Percentiles rank a stretch among this genome's conserved stretches.
These are phyloP conservation scores for Metschnikowia rubicola DNA, from an alignment of 805 yeast genomes.

Conservation along the genomic window DNA sequence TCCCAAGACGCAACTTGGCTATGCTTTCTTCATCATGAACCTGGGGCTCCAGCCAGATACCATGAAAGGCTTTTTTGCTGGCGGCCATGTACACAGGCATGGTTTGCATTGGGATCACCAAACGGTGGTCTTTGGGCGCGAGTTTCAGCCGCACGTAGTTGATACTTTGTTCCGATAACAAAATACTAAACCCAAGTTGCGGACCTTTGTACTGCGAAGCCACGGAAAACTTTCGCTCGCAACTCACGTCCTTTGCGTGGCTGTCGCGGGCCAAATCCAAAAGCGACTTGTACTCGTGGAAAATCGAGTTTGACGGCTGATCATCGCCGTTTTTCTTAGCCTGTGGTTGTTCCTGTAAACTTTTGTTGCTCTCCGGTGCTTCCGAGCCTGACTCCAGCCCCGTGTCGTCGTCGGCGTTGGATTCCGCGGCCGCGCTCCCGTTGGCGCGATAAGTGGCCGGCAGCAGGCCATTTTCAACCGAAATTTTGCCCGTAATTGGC, in stretches of 20 bases:
- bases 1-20: constrained; percentile 7
- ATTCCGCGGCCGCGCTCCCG: neutral
- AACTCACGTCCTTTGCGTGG: neutral
- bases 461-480: neutral
- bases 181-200: constrained; percentile 13
- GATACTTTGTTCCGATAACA: constrained; percentile 11
- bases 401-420: neutral
- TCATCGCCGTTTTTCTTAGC: neutral
- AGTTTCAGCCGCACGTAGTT: constrained; percentile 8
- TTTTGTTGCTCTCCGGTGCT: neutral
- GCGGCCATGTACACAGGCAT: constrained; percentile 19
- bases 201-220: constrained; percentile 13
- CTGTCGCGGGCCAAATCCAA: constrained; percentile 3
- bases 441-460: neutral
- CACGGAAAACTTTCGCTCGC: constrained; percentile 1
- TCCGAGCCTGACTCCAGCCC: neutral
- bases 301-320: neutral
- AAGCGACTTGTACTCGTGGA: constrained; percentile 12
- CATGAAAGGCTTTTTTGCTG: constrained; percentile 12
- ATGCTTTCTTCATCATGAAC: constrained; percentile 9
- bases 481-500: constrained; percentile 3
- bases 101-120: constrained; percentile 14
- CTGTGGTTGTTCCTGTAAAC: neutral
- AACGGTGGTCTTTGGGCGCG: constrained; percentile 7
- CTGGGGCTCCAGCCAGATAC: constrained; percentile 13